phyloP scores from a whole-genome alignment of 305 asterid genomes.

The Rubia tinctorum region DNA sequence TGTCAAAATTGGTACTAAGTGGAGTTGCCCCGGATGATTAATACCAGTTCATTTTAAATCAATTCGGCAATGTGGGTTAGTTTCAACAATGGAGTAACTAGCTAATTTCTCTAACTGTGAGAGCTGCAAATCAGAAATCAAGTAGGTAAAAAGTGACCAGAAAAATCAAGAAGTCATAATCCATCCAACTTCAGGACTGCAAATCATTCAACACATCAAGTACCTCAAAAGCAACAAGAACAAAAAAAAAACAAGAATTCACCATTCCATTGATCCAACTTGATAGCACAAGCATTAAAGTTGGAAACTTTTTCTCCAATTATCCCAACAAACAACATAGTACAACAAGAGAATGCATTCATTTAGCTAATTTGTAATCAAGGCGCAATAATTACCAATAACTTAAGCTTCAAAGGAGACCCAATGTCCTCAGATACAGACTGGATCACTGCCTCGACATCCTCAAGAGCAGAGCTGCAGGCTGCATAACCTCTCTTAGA shows the following conservation, averaged over 20 bases:
- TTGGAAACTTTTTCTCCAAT: background rate
- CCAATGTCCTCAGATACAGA: slow-evolving; percentile 31
- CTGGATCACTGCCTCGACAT: slow-evolving; percentile 28
- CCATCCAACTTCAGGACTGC: background rate
- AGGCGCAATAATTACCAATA: slow-evolving; percentile 45
- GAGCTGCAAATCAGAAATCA: background rate
- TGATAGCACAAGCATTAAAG: background rate
- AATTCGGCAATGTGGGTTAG: background rate
- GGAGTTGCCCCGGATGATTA: background rate
- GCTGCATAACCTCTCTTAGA: slow-evolving; percentile 19
- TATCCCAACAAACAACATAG: background rate
- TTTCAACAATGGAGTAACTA: background rate
- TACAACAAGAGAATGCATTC: background rate
- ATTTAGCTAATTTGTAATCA: background rate
- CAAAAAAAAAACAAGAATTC: background rate
- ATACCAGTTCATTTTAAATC: background rate
- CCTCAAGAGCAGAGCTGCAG: slow-evolving; percentile 42
- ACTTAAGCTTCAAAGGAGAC: slow-evolving; percentile 52
- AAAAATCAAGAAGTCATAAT: background rate
- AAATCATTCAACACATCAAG: background rate
- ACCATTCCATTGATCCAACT: background rate
- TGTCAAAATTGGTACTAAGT: background rate
- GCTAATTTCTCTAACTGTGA: background rate
- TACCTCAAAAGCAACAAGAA: slow-evolving; percentile 5
- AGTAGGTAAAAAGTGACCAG: too few species aligned